Base-by-base conservation (phyloP, 2,329 filamentous ascomycete species). In the Plenodomus lindquistii region DNA sequence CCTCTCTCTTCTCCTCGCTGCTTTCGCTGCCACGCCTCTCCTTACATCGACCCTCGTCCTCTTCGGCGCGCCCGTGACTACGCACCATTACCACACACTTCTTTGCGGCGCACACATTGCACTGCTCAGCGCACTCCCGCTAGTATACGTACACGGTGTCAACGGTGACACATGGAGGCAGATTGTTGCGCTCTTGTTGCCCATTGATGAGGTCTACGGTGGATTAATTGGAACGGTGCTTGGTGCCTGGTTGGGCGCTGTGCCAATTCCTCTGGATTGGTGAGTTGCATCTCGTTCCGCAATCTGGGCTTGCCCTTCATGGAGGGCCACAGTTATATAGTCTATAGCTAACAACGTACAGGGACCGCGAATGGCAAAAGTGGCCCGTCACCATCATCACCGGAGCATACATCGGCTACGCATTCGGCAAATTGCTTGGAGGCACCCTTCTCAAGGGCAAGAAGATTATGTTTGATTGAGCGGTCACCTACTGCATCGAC, bases 191-290 rank as follows among this genome's bases (percentile, higher is more conserved):
- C 82, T 89, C 16, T 79, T 84, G 40, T 76, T 86, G 16, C 91
- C 92, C 0, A 76, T 94, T 18, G 94, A 97, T 72, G 88, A 92
- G 67, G 84, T 89, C 0, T 94, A 91, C 74, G 93, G 91, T 2
- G 90, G 85, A 1, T 80, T 90, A 9, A 72, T 92, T n/a, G 94
- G 94, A 4, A 85, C 85, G 0, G 77, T 87, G 20, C 63, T 93
- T 1, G 94, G 94, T 5, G 91, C 90, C 35, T 97, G 94, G 94
- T 76, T 96, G 36, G 94, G 94, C 3, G 94, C 94, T 7, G 85
- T 97, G 44, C 94, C 95, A 0, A 97, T 99, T 61, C 94, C 94
- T 2, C 77, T 99, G 59, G 94, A 99, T 71, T 97, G 93, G 93
- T 82, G 54, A 60, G 76, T 73, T 24, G 5, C 10, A 24, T 10